Evolutionary conservation across 768 basidiomycete species (phyloP).

Genomic region (Hirschioporus abietinus): DNA sequence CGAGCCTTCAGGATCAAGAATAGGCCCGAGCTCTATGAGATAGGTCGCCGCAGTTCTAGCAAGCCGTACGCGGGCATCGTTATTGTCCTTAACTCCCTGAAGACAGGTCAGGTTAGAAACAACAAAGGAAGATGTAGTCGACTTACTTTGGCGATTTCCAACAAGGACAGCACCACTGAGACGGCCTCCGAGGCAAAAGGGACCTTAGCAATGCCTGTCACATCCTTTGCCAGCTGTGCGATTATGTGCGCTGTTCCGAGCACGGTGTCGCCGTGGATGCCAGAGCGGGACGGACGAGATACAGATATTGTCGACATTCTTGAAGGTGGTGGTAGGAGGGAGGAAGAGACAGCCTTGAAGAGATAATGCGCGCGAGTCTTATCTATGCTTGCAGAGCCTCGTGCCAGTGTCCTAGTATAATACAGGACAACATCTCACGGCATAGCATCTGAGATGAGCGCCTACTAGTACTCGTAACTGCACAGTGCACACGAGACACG

Average conservation of each 20-base stretch:
- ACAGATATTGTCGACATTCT: neutral
- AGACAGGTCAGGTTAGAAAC: neutral
- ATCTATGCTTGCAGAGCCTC: too few species aligned
- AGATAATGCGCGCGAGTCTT: too few species aligned
- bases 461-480: too few species aligned
- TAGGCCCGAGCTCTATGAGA: neutral
- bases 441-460: too few species aligned
- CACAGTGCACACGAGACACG: too few species aligned
- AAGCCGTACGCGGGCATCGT: neutral
- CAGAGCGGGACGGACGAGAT: neutral
- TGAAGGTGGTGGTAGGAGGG: neutral
- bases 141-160: neutral
- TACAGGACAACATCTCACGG: too few species aligned
- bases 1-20: neutral
- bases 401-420: too few species aligned
- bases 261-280: neutral
- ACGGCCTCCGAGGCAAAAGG: neutral
- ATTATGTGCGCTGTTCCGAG: neutral
- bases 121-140: neutral
- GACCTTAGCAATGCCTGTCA: neutral
- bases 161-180: neutral
- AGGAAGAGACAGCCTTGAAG: too few species aligned
- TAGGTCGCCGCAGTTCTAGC: neutral
- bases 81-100: neutral
- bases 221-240: neutral